phyloP scores from a whole-genome alignment of 2,329 filamentous ascomycete species.

The Chalaropsis thielavioides region DNA sequence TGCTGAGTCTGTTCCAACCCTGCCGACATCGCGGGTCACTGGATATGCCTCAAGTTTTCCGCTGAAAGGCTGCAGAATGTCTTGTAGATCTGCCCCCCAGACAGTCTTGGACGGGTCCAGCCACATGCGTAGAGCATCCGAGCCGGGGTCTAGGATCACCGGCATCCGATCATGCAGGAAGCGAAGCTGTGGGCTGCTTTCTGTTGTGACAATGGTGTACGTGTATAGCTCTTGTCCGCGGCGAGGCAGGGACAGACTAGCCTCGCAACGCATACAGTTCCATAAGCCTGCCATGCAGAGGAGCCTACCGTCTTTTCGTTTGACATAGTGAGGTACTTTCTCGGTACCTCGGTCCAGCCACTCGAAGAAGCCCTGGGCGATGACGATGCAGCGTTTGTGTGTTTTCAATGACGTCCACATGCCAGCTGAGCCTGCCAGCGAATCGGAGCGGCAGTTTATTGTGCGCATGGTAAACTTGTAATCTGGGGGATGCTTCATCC shows the following conservation, averaged over 20 bases:
- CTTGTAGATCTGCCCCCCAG: slow-evolving; percentile 69
- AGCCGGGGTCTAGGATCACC: slow-evolving; percentile 69
- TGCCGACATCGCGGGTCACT: slow-evolving; percentile 79
- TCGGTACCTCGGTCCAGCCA: slow-evolving; percentile 79
- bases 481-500: slow-evolving; percentile 73
- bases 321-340: slow-evolving; percentile 73
- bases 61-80: slow-evolving; percentile 60
- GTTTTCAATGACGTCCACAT: slow-evolving; percentile 92
- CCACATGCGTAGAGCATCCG: slow-evolving; percentile 57
- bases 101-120: slow-evolving; percentile 56
- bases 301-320: slow-evolving; percentile 63
- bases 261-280: slow-evolving; percentile 75
- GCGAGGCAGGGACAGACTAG: slow-evolving; percentile 30
- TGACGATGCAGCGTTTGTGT: slow-evolving; percentile 70
- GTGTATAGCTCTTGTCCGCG: slow-evolving; percentile 56
- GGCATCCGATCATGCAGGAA: slow-evolving; percentile 96
- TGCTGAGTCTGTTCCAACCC: slow-evolving; percentile 82
- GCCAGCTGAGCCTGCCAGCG: slow-evolving; percentile 56
- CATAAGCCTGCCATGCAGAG: slow-evolving; percentile 87
- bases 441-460: slow-evolving; percentile 92
- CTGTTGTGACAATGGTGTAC: slow-evolving; percentile 87
- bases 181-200: slow-evolving; percentile 64
- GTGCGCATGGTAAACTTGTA: slow-evolving; percentile 69
- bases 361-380: slow-evolving; percentile 91
- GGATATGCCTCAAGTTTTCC: slow-evolving; percentile 74